phyloP scores from a whole-genome alignment of 768 basidiomycete species.

The Russula foetens region DNA sequence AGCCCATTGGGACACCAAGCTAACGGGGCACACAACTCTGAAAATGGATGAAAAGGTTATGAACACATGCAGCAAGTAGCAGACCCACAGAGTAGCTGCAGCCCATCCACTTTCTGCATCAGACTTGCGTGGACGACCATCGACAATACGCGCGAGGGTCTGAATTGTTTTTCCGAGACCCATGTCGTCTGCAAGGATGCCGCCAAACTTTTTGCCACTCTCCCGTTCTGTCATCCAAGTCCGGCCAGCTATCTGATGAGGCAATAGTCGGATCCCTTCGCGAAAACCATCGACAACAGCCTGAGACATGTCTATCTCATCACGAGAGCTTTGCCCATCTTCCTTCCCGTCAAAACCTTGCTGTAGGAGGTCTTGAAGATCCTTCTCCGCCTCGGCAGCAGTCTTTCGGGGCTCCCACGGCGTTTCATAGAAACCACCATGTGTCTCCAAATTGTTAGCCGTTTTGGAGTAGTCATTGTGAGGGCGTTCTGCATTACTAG shows the following conservation, averaged over 20 bases:
- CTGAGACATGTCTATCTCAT: constrained; percentile 50
- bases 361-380: constrained; percentile 66
- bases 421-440: constrained; percentile 25
- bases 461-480: constrained; percentile 6
- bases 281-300: constrained; percentile 72
- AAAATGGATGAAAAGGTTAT: not conserved
- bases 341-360: constrained; percentile 48
- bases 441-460: constrained; percentile 26
- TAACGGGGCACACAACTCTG: constrained; percentile 83
- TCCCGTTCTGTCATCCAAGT: constrained; percentile 87
- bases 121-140: constrained; percentile 60
- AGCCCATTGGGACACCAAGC: constrained; percentile 88
- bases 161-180: constrained; percentile 91
- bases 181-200: constrained; percentile 91
- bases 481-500: constrained; percentile 10
- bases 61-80: not conserved
- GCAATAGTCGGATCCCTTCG: constrained; percentile 60
- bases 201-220: constrained; percentile 67
- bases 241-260: constrained; percentile 83
- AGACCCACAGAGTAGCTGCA: constrained; percentile 57
- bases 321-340: constrained; percentile 40
- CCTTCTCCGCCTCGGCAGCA: constrained; percentile 62
- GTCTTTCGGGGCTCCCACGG: constrained; percentile 30
- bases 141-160: constrained; percentile 78
- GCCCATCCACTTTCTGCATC: constrained; percentile 70